Evolutionary conservation across 192 early-diverging fungal species (phyloP).

Genomic region (Coemansia sp.): DNA sequence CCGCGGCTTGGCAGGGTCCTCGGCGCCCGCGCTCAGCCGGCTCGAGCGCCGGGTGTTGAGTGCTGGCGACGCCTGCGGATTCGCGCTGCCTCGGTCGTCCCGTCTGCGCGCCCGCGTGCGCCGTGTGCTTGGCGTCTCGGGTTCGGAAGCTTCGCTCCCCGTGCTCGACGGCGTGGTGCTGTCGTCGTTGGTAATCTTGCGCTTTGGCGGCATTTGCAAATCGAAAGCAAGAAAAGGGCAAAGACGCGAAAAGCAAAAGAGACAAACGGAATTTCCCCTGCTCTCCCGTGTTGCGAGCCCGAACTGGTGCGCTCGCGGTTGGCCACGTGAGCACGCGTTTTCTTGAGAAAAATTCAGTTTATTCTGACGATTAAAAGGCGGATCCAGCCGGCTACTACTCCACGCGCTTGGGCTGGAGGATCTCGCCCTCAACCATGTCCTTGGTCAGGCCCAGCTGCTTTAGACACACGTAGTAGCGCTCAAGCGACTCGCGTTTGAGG

Average conservation of each 20-base stretch:
- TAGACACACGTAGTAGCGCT: constrained; percentile 66
- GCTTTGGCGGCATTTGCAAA: constrained; percentile 33
- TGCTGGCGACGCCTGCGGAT: constrained; percentile 21
- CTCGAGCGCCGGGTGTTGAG: constrained; percentile 36
- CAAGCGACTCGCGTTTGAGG: constrained; percentile 65
- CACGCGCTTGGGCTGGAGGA: constrained; percentile 53
- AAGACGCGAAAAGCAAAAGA: neutral
- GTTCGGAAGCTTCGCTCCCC: constrained; percentile 16
- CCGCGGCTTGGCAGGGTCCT: constrained; percentile 18
- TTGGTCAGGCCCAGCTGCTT: constrained; percentile 67
- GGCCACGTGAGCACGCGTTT: neutral
- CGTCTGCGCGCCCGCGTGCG: constrained; percentile 18
- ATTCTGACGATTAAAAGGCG: no score
- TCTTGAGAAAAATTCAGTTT: neutral
- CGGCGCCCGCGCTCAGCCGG: constrained; percentile 19
- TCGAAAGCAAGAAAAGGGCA: constrained; percentile 1
- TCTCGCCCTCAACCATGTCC: constrained; percentile 54
- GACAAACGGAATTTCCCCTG: neutral
- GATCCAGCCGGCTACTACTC: no score
- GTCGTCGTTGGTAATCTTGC: constrained; percentile 20
- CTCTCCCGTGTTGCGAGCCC: no score
- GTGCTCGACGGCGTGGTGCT: constrained; percentile 9
- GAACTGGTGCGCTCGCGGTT: no score
- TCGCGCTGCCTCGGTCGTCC: neutral
- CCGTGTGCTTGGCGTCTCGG: constrained; percentile 10